Evolutionary conservation across 306 rosid genomes (phyloP).

Genomic region (Rosa chinensis): DNA sequence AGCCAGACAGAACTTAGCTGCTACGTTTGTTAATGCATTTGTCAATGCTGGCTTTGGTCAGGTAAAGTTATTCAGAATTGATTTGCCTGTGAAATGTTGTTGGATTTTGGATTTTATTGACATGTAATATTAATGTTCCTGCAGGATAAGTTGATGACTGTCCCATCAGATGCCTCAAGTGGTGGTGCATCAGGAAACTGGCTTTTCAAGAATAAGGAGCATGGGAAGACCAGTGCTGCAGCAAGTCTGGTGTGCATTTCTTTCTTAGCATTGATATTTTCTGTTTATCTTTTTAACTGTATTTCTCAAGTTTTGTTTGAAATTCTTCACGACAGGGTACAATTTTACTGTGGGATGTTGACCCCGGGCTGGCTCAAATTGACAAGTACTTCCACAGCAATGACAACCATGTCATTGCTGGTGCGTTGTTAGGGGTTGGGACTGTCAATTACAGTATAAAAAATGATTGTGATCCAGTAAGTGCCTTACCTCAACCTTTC

Average conservation of each 20-base stretch:
- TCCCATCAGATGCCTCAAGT: slow-evolving; percentile 67
- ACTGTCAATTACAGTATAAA: slow-evolving; percentile 81
- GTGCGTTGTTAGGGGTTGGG: slow-evolving; percentile 96
- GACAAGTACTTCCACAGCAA: slow-evolving; percentile 94
- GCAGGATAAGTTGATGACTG: slow-evolving; percentile 96
- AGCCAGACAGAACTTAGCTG: slow-evolving; percentile 98
- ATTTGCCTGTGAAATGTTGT: slow-evolving; percentile 16
- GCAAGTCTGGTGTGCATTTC: slow-evolving; percentile 83
- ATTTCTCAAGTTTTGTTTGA: slow-evolving; percentile 14
- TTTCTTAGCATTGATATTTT: slow-evolving; percentile 7
- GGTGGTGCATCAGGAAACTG: slow-evolving; percentile 85
- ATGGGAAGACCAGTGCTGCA: slow-evolving; percentile 97
- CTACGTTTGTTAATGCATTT: slow-evolving; percentile 97
- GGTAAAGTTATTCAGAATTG: slow-evolving; percentile 42
- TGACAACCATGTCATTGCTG: slow-evolving; percentile 87
- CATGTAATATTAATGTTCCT: slow-evolving; percentile 17
- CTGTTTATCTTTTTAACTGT: not conserved
- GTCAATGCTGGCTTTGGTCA: slow-evolving; percentile 99
- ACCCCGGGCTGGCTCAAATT: slow-evolving; percentile 91
- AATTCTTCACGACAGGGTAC: slow-evolving; percentile 58
- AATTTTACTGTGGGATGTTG: slow-evolving; percentile 95
- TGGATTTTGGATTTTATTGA: slow-evolving; percentile 11
- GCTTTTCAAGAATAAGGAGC: slow-evolving; percentile 97
- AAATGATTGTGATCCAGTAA: slow-evolving; percentile 93
- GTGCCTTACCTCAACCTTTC: slow-evolving; percentile 33